phyloP scores from a whole-genome alignment of 441 rosid species.

The Euphorbia schlechtendalii region DNA sequence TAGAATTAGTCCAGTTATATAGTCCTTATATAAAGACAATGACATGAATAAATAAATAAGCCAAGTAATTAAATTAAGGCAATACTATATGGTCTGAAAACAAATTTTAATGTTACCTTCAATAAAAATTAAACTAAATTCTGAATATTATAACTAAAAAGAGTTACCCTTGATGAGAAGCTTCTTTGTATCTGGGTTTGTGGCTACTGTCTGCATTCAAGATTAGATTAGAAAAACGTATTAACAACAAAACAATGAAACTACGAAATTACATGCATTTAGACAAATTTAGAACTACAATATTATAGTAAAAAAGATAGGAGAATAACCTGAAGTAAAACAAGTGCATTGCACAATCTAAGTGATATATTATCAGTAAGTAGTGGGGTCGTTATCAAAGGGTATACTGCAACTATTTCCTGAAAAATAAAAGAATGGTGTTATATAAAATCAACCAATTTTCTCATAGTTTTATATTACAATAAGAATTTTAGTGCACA shows the following conservation, averaged over 20 bases:
- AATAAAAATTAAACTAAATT: not conserved
- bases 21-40: too few species aligned
- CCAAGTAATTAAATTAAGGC: too few species aligned
- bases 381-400: conserved; percentile 58
- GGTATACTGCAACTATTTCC: conserved; percentile 81
- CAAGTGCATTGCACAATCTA: conserved; percentile 80
- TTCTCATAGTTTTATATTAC: too few species aligned
- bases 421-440: conserved; percentile 20
- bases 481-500: not conserved
- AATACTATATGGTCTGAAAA: too few species aligned
- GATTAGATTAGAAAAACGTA: too few species aligned
- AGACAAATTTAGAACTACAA: too few species aligned
- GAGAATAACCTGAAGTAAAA: conserved; percentile 66
- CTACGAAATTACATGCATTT: too few species aligned
- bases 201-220: conserved; percentile 67
- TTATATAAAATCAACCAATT: not conserved
- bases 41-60: too few species aligned
- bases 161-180: conserved; percentile 67
- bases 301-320: not conserved
- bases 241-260: not conserved
- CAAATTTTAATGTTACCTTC: not conserved
- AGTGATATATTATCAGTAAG: conserved; percentile 66
- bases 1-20: too few species aligned
- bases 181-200: conserved; percentile 79
- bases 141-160: too few species aligned